Evolutionary conservation across 768 basidiomycete genomes (phyloP), one percentile per base, ranked within the genome.

Genomic region (Tephrocybe rancida): DNA sequence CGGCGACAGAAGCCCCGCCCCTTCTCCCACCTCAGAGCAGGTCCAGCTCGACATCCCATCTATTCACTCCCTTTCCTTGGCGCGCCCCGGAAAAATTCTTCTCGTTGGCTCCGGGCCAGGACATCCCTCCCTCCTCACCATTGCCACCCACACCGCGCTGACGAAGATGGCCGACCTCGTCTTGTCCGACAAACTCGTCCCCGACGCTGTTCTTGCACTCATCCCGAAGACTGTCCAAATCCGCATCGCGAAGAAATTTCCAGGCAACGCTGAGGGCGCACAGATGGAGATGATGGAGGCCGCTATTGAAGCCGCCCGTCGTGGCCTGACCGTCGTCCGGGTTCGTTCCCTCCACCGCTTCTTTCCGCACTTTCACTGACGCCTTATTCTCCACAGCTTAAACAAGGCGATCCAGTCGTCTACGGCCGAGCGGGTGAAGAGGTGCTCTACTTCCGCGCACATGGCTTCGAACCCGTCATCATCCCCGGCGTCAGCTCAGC

Each of bases 351-450:
- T 32, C 46, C 49, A 49, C 38, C 53, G 26, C 43, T 58, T 19
- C 39, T 56, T 8, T n/a, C 6, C 27, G 19, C 18, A 27, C 26
- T 30, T 26, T 35, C 1, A 27, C 34, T 47, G 50, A 47, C 24
- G 29, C 47, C 34, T 37, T 53, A 44, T 39, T 39, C 19, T 14
- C n/a, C n/a, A n/a, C 45, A 93, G 90, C 78, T 99, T 16, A 98
- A 99, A 73, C 97, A 98, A 77, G 97, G 97, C 11, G 97, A 99
- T 67, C 97, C 97, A 10, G 87, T 89, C 14, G 85, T 99, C 0
- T 99, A 97, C 65, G 97, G 92, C 3, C 86, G 97, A 21, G 89
- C 89, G 0, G 95, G 95, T 26, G 96, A 98, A 66, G 97, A 99
- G 70, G 84, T 98, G 1, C 78, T 96, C 19, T 93, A 89, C 73